Evolutionary conservation across 495 filamentous ascomycete genomes (phyloP).

Genomic region (Lophiotrema nucula): DNA sequence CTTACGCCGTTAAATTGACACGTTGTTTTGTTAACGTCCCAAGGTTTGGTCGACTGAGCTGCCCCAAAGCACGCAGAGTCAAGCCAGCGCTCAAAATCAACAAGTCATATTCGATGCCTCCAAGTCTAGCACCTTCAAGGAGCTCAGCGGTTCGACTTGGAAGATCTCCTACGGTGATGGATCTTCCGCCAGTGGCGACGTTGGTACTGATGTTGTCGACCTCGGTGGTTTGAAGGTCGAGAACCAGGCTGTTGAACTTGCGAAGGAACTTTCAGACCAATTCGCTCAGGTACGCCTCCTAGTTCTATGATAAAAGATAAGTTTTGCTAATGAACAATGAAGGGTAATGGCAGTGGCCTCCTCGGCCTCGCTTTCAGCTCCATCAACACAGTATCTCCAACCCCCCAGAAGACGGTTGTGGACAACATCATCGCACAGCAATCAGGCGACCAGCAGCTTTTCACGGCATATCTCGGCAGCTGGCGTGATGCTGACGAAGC

Average conservation of each 20-base stretch:
- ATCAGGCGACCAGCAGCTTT: too few species aligned
- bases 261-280: slow-evolving; percentile 57
- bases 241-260: slow-evolving; percentile 68
- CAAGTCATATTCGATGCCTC: too few species aligned
- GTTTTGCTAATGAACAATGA: too few species aligned
- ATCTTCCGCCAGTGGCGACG: slow-evolving; percentile 65
- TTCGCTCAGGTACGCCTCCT: slow-evolving; percentile 44
- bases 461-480: slow-evolving; percentile 69
- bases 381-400: slow-evolving; percentile 67
- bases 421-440: slow-evolving; percentile 72
- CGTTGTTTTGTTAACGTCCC: not conserved
- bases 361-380: slow-evolving; percentile 67
- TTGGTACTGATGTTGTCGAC: slow-evolving; percentile 64
- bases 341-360: slow-evolving; percentile 68
- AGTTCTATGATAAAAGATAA: too few species aligned
- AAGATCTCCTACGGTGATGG: slow-evolving; percentile 72
- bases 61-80: slow-evolving; percentile 40
- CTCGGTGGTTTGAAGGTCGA: slow-evolving; percentile 64
- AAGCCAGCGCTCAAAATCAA: slow-evolving; percentile 41
- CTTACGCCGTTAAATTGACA: not conserved
- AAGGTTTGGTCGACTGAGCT: slow-evolving; percentile 57
- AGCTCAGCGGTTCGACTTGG: slow-evolving; percentile 56
- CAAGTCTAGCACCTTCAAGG: slow-evolving; percentile 64
- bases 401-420: slow-evolving; percentile 62
- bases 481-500: slow-evolving; percentile 56